Evolutionary conservation across 495 filamentous ascomycete genomes (phyloP), one percentile per base, ranked within the genome.

Genomic region (Tetracladium marchalianum): DNA sequence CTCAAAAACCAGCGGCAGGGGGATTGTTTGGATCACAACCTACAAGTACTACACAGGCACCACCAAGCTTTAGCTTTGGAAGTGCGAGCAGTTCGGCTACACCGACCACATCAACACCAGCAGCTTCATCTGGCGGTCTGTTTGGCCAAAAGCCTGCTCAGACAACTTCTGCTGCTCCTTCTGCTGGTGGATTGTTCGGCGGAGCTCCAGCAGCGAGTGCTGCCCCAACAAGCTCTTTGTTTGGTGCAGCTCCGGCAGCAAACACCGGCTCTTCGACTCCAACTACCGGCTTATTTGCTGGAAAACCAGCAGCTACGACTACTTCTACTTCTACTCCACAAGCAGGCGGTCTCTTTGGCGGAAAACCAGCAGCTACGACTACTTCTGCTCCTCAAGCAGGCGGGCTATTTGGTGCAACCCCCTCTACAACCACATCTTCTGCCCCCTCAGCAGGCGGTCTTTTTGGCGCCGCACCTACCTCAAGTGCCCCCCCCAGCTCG

Each of bases 331-430:
- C 53, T 22, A 35, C 66, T 17, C 59, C 67, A 1, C 43, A 59
- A 10, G 46, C 60, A 57, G 48, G 50, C 58, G 36, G 50, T 60
- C 16, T 45, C 12, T 44, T 44, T 27, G 31, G 61, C 43, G 54
- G 65, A 17, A 2, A 42, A 33, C 41, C n/a, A n/a, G 36, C 39
- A 15, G 45, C 54, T 33, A 41, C 60, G 11, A 36, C 52, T 35
- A 15, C 52, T 5, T 35, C 53, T 22, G 37, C 66, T 17, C 59
- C 67, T 1, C 43, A 59, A 10, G 46, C 60, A 57, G 48, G 50
- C 58, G 36, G 50, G 60, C 16, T 45, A 31, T 44, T 44, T 27
- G 31, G 61, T 43, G 54, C 66, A 17, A 2, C 42, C 33, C 15
- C 53, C 36, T 10, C 41, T 12, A 18, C 44, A 37, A 40, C 44